Evolutionary conservation across 306 rosid species (phyloP), one percentile per base, ranked within the genome.

Genomic region (Vigna reflexopilosa): DNA sequence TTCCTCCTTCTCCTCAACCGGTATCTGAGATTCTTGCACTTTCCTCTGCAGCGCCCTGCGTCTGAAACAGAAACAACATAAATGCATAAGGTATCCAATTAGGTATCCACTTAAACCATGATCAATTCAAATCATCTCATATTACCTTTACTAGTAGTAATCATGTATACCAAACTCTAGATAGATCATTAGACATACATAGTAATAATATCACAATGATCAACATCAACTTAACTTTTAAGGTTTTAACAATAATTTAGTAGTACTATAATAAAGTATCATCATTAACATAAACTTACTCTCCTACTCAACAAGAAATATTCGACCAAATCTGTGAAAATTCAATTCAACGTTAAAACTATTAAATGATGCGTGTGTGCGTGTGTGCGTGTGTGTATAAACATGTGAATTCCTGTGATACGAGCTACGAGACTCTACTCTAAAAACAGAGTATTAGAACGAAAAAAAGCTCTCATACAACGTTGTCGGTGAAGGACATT

Each of bases 1-100:
- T 85, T 86, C 94, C 74, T 93, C 98, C 61, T 93, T 94, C 82
- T 96, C 97, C 86, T 96, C 99, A 57, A 15, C 76, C 5, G 99
- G 73, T 83, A 93, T 40, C 83, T 92, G 97, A 74, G 95, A 93
- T 81, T 96, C 98, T 67, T 93, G 88, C 62, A 83, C 99, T 86
- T 76, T 86, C 83, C 88, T 88, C 72, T 93, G 97, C 73, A 96
- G 90, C 24, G 89, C 90, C 62, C 91, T 78, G 4, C 99, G 97
- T 76, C 99, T 96, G 74, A 70, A 84, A 73, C 84, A 80, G 11
- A 73, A 17, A 44, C 0, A 62, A 15, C 45, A 32, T 12, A 30
- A 62, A 36, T 9, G 26, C 1, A 63, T n/a, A 24, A 8, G 4
- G 26, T 62, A 9, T 44, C 4, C 11, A 44, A 10, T 44, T 44